Base-by-base conservation (phyloP, 1,284 basidiomycete genomes). In the Ceratorhiza oryzae-sativae region DNA sequence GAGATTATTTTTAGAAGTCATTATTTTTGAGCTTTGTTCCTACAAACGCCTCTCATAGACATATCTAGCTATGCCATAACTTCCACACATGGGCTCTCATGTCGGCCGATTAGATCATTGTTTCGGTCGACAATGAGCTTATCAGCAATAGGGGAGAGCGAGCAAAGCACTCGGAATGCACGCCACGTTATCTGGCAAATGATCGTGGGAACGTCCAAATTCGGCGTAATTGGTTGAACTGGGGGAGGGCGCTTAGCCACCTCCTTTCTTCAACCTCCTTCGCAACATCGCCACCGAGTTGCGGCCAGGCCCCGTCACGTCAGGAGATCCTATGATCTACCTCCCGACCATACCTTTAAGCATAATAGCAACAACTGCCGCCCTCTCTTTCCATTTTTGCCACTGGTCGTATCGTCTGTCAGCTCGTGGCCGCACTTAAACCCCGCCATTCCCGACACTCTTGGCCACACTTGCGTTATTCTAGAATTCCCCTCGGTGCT, bases 291-390 rank as follows among this genome's bases (percentile, higher is more conserved):
- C 41, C 58, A 45, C 58, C 36, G 20, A 23, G 27, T 30, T 15
- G 25, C 51, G 30, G 10, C 51, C 27, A 55, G 30, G 10, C 4
- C 27, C 27, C 13, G 30, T 55, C 51, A 32, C 25, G 25, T 55
- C 27, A 30, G 13, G n/a, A 41, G 23, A 25, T 60, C 58, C 58
- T 60, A 60, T 60, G 58, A 60, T 12, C 41, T 6, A 42, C 56
- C 27, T 60, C 36, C 39, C 58, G 25, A 60, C 58, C 25, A n/a
- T 61, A 45, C 58, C 58, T 36, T 20, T 23, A 27, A 18, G 15
- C 13, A 34, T 36, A 18, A 56, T 20, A 56, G 27, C 30, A 56
- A 36, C 53, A 34, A 6, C 27, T 34, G 32, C 27, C 30, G 15
- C 13, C 8, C 15, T 27, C 15, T 34, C 30, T 30, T 60, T 45